Base-by-base conservation (phyloP, 495 filamentous ascomycete species). In the Daldinia caldariorum region DNA sequence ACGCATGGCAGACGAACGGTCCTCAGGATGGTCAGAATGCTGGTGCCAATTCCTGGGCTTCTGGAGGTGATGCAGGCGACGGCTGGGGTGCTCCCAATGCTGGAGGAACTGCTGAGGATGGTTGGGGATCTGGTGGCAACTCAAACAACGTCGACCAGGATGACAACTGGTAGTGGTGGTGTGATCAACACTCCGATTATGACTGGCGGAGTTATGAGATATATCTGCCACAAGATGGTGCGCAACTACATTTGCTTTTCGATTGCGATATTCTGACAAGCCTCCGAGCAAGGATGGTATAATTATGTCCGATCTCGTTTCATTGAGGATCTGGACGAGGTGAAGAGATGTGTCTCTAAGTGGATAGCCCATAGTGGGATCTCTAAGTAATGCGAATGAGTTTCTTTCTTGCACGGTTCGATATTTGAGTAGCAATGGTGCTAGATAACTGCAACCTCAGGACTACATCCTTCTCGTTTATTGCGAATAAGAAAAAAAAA, bases 61-160 rank as follows among this genome's bases (percentile, higher is more conserved):
- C 63, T 26, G 49, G 39, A 10, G 58, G 60, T 26, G 63, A 26
- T n/a, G 26, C 26, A 53, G 12, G 10, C 29, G 62, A 39, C 14
- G 38, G 3, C 51, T 67, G 64, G 64, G 49, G 49, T 53, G 49
- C 26, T 4, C 49, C 49, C 13, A 6, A 26, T 5, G 26, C 49
- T 26, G 49, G 26, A 32, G 43, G 18, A 22, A 16, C 18, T 22
- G 29, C 49, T 16, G 49, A 10, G 2, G 49, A 53, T 16, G 26
- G 49, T 16, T 53, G 49, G 49, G 26, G 49, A 47, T 47, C 43
- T 20, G 43, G 43, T 45, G 41, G 41, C 16, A 45, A 45, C 7
- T 45, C 7, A 45, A 22, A 10, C 32, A 13, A 35, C 5, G 9
- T 50, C 5, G 34, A 1, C 9, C 34, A 35, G 50, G 34, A 60